Percentiles rank a stretch among this genome's conserved stretches.
Evolutionary conservation across 1,139 yeast species (phyloP).

Genomic region (Schwanniomyces etchellsii): DNA sequence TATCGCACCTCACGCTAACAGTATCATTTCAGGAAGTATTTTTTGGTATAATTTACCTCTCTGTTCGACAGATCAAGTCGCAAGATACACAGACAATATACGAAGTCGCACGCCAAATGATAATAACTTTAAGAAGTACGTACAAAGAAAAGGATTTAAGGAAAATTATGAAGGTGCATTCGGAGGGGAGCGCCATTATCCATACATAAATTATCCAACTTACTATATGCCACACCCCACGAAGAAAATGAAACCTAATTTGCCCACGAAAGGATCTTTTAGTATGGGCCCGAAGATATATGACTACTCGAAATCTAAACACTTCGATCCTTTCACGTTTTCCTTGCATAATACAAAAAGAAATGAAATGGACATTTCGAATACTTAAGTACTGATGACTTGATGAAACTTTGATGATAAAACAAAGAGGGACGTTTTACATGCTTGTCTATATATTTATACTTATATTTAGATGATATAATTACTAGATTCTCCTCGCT

Average conservation of each 20-base stretch:
- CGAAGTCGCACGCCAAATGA: conserved; percentile 16
- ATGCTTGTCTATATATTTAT: too few species aligned
- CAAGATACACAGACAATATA: conserved; percentile 17
- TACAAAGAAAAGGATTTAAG: conserved; percentile 8
- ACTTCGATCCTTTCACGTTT: not conserved
- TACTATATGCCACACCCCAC: not conserved
- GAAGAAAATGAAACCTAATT: not conserved
- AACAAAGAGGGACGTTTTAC: too few species aligned
- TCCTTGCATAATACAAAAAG: not conserved
- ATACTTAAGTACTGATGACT: too few species aligned
- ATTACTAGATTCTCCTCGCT: too few species aligned
- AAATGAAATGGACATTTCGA: not conserved
- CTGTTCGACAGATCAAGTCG: conserved; percentile 17
- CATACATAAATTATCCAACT: too few species aligned
- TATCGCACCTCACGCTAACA: conserved; percentile 3
- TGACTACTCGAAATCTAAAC: not conserved
- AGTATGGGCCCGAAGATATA: not conserved
- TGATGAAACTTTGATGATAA: too few species aligned
- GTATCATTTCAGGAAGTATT: conserved; percentile 2
- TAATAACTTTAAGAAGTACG: conserved; percentile 13
- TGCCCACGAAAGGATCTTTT: not conserved
- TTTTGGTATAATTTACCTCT: conserved; percentile 20
- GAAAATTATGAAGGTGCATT: conserved; percentile 1
- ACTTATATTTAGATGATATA: too few species aligned
- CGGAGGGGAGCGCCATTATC: too few species aligned